phyloP scores from a whole-genome alignment of 1,284 basidiomycete genomes.

The Gymnopus androsaceus region DNA sequence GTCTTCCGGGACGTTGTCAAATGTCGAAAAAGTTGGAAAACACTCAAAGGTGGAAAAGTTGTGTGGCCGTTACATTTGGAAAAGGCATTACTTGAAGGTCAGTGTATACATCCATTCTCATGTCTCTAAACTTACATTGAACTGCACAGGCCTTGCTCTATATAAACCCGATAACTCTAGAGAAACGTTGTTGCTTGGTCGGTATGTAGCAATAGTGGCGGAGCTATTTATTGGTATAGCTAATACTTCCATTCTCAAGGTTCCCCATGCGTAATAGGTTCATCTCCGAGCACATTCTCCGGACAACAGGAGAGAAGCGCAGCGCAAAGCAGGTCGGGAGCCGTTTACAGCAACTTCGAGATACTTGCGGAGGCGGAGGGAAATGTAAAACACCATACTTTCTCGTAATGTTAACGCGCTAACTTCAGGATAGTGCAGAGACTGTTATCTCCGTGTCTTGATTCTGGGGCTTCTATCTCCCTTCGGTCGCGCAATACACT shows the following conservation, averaged over 20 bases:
- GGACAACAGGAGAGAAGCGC: slow-evolving; percentile 60
- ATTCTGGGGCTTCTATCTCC: slow-evolving; percentile 17
- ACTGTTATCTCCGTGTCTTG: slow-evolving; percentile 43
- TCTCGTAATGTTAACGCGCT: not conserved
- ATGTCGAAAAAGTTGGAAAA: slow-evolving; percentile 74
- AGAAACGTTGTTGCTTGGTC: slow-evolving; percentile 66
- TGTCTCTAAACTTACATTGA: not conserved
- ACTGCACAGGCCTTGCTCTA: slow-evolving; percentile 64
- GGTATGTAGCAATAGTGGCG: slow-evolving; percentile 25
- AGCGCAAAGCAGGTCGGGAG: slow-evolving; percentile 75
- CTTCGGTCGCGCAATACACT: slow-evolving; percentile 30
- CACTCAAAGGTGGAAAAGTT: slow-evolving; percentile 65
- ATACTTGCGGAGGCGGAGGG: slow-evolving; percentile 67
- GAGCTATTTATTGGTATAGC: not conserved
- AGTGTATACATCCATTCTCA: slow-evolving; percentile 11
- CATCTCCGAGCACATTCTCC: slow-evolving; percentile 69
- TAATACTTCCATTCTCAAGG: slow-evolving; percentile 3
- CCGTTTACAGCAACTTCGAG: slow-evolving; percentile 69
- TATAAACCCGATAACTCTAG: slow-evolving; percentile 70
- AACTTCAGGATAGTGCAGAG: slow-evolving; percentile 37
- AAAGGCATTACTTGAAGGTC: slow-evolving; percentile 73
- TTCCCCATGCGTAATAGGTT: slow-evolving; percentile 76
- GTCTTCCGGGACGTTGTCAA: slow-evolving; percentile 67
- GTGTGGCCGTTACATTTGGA: slow-evolving; percentile 79
- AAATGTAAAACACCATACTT: slow-evolving; percentile 37